These are phyloP conservation scores for Umbilicus rupestris DNA, from an alignment of 164 flowering plant species.

Conservation along the genomic window DNA sequence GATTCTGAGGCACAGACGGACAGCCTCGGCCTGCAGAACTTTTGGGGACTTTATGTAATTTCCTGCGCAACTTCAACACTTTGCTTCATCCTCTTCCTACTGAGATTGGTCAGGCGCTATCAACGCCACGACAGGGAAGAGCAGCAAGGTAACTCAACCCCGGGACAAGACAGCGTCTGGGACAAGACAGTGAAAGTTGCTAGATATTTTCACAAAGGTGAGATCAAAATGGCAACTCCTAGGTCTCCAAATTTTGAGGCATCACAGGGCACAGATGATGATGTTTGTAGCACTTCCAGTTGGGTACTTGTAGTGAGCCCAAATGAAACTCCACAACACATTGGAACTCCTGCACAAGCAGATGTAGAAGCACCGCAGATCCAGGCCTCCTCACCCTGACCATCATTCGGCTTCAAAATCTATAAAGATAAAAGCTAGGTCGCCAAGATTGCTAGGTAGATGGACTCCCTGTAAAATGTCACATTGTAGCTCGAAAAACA, in stretches of 20 bases:
- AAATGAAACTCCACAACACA: slow-evolving; percentile 1
- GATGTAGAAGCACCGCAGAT: neutral
- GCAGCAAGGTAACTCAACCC: slow-evolving; percentile 1
- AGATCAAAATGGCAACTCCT: neutral
- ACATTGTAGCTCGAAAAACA: no score
- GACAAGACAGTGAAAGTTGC: slow-evolving; percentile 7
- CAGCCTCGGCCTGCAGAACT: slow-evolving; percentile 24
- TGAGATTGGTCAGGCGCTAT: slow-evolving; percentile 6
- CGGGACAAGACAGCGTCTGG: slow-evolving; percentile 9
- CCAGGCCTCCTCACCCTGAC: neutral
- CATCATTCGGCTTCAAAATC: neutral
- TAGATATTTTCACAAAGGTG: slow-evolving; percentile 8
- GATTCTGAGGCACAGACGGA: slow-evolving; percentile 10
- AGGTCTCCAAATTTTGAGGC: neutral
- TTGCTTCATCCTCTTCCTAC: slow-evolving; percentile 15
- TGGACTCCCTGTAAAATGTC: no score
- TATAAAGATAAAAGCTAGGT: no score
- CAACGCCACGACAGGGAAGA: neutral
- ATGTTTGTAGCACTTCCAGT: slow-evolving; percentile 3
- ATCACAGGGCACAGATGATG: neutral
- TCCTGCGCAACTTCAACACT: slow-evolving; percentile 23
- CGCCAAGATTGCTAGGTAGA: no score
- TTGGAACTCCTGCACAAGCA: neutral
- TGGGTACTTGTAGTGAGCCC: slow-evolving; percentile 1
- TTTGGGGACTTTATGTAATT: slow-evolving; percentile 31